These are phyloP conservation scores for Tolypocladium ovalisporum DNA, from an alignment of 2,329 filamentous ascomycete species.

Conservation along the genomic window DNA sequence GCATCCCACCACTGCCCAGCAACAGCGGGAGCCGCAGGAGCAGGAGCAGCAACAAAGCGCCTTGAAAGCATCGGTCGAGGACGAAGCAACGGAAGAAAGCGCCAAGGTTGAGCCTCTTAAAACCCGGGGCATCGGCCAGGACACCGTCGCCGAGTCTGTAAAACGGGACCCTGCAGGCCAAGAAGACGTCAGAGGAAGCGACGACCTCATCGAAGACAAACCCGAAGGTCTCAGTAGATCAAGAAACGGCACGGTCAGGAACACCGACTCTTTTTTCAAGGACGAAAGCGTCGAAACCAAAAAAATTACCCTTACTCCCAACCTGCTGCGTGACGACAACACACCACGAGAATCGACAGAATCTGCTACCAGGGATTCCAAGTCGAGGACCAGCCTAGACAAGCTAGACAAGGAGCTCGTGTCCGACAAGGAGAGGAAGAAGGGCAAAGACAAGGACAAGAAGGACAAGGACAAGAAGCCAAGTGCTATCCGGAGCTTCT, in stretches of 20 bases:
- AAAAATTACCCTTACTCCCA: slow-evolving; percentile 94
- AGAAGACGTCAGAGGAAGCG: slow-evolving; percentile 37
- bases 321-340: slow-evolving; percentile 75
- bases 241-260: slow-evolving; percentile 76
- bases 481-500: slow-evolving; percentile 47
- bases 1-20: slow-evolving; percentile 18
- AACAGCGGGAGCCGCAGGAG: slow-evolving; percentile 18
- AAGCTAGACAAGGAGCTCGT: slow-evolving; percentile 45
- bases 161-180: slow-evolving; percentile 24
- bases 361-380: slow-evolving; percentile 33
- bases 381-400: slow-evolving; percentile 60
- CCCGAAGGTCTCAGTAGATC: slow-evolving; percentile 48
- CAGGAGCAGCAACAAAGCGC: slow-evolving; percentile 17
- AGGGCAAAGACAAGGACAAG: slow-evolving; percentile 61
- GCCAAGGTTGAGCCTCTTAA: slow-evolving; percentile 47
- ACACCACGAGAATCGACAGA: slow-evolving; percentile 41
- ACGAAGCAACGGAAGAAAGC: slow-evolving; percentile 34
- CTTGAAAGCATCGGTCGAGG: slow-evolving; percentile 18
- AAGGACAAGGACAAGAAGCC: slow-evolving; percentile 60
- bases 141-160: slow-evolving; percentile 20
- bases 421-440: slow-evolving; percentile 65
- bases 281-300: slow-evolving; percentile 92
- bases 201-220: slow-evolving; percentile 54
- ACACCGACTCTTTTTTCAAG: slow-evolving; percentile 95
- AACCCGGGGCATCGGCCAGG: slow-evolving; percentile 31